These are phyloP conservation scores for Neurospora crassa DNA, from an alignment of 2,329 filamentous ascomycete genomes.

Conservation along the genomic window DNA sequence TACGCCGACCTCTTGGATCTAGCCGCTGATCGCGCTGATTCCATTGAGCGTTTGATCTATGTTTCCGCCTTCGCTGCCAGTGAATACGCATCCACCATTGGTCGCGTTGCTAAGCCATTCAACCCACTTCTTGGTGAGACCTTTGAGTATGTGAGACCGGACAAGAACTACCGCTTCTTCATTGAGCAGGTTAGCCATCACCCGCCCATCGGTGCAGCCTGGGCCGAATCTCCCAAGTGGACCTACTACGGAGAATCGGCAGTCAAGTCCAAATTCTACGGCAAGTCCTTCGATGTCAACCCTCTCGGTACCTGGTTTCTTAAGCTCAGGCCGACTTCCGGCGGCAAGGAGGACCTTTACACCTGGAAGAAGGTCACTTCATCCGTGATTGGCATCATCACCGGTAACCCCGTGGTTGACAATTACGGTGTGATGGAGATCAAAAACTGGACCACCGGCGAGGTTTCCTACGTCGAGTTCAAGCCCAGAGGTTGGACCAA, in stretches of 20 bases:
- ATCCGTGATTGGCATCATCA: constrained; percentile 97
- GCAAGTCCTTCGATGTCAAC: constrained; percentile 95
- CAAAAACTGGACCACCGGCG: constrained; percentile 93
- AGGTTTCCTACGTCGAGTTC: constrained; percentile 83
- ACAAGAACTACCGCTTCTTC: constrained; percentile 97
- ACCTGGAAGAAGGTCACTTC: constrained; percentile 99
- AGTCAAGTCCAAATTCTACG: constrained; percentile 94
- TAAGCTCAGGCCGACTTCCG: constrained; percentile 64
- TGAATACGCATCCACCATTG: constrained; percentile 94
- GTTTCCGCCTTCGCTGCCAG: constrained; percentile 93
- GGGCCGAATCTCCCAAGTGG: constrained; percentile 88
- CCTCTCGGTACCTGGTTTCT: constrained; percentile 96
- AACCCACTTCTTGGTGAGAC: constrained; percentile 95
- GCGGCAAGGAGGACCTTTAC: constrained; percentile 76
- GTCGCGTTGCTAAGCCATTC: constrained; percentile 94
- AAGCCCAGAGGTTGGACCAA: constrained; percentile 95
- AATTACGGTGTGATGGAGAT: constrained; percentile 97
- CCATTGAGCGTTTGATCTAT: constrained; percentile 85
- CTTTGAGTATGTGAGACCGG: constrained; percentile 89
- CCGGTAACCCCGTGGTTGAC: constrained; percentile 90
- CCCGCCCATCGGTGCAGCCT: constrained; percentile 86
- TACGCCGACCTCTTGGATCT: constrained; percentile 87
- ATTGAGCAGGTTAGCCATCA: constrained; percentile 98
- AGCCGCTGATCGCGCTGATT: constrained; percentile 76
- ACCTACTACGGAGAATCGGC: constrained; percentile 95